Base-by-base conservation (phyloP, 257 asterid genomes). In the Haberlea rhodopensis region DNA sequence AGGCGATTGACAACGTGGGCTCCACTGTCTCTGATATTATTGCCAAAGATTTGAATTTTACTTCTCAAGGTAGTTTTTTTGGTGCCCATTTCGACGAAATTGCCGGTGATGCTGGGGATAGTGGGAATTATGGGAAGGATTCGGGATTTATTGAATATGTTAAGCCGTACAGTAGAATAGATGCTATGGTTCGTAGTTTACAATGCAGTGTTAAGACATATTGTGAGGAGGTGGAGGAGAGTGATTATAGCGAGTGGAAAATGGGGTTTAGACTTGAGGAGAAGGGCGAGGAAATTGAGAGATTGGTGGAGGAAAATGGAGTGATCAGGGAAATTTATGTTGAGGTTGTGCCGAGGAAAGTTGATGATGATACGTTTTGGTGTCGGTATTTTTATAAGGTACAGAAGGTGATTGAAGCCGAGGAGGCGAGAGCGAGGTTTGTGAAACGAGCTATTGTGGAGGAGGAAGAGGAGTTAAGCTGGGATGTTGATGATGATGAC, bases 301-400 rank as follows among this genome's bases (percentile, higher is more conserved):
- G 53, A 49, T 56, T 91, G 60, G 20, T 86, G 0, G 54, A 56
- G 60, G 96, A 78, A 5, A 85, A 91, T 34, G 71, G 76, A 0
- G 84, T 57, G 22, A 70, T 88, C 43, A 61, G 67, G 72, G 96
- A 85, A 68, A 88, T 91, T 60, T 80, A 66, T 5, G 62, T 77
- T 37, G 96, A 85, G 83, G 62, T 86, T 55, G 95, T 91, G 62
- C 95, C 89, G 0, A 55, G 21, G 52, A 74, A 65, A 56, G 85
- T 91, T 48, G 95, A 85, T 51, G 79, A 73, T 25, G 88, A 79
- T 73, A 78, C 78, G 0, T 91, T 91, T 70, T 91, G 98, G 96
- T 78, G 87, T 59, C 80, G 94, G 80, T 91, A 88, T 75, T 91
- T 91, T 70, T 91, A 84, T 69, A 76, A 79, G 81, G 94, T 80